Evolutionary conservation across 164 flowering plant genomes (phyloP).

Genomic region (Annona cherimola): DNA sequence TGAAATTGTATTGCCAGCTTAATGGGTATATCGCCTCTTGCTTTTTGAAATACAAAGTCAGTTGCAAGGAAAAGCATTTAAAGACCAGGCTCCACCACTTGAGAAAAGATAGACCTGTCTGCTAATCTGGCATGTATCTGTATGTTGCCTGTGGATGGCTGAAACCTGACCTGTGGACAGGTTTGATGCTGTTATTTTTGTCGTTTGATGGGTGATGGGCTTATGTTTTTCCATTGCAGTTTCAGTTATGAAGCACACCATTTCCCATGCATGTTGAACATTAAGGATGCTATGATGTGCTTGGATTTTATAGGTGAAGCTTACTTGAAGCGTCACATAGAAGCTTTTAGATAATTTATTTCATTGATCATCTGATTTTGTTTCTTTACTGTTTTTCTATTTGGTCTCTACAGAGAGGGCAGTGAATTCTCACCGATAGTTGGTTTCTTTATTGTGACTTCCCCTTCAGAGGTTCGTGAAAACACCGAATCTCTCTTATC

Average conservation of each 20-base stretch:
- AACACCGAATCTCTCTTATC: neutral
- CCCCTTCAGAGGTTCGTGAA: constrained; percentile 55
- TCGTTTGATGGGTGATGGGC: neutral
- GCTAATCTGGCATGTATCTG: neutral
- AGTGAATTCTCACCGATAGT: constrained; percentile 66
- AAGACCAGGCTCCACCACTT: neutral
- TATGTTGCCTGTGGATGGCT: neutral
- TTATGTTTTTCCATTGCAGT: neutral
- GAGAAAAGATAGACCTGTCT: neutral
- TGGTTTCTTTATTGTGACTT: constrained; percentile 61
- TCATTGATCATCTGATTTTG: neutral
- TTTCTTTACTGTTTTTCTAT: neutral
- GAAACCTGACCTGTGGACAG: neutral
- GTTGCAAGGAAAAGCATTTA: no score
- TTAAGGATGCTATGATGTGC: neutral
- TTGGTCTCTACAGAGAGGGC: constrained; percentile 53
- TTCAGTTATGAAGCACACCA: neutral
- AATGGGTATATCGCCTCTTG: no score
- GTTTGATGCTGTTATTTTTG: neutral
- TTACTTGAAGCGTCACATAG: neutral
- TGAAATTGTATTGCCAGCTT: no score
- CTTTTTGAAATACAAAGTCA: no score
- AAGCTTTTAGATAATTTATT: neutral
- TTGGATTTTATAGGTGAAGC: neutral
- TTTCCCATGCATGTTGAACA: neutral